Conservation (phyloP, 1,284 basidiomycete genomes). For the Cutaneotrichosporon sp. region DNA sequence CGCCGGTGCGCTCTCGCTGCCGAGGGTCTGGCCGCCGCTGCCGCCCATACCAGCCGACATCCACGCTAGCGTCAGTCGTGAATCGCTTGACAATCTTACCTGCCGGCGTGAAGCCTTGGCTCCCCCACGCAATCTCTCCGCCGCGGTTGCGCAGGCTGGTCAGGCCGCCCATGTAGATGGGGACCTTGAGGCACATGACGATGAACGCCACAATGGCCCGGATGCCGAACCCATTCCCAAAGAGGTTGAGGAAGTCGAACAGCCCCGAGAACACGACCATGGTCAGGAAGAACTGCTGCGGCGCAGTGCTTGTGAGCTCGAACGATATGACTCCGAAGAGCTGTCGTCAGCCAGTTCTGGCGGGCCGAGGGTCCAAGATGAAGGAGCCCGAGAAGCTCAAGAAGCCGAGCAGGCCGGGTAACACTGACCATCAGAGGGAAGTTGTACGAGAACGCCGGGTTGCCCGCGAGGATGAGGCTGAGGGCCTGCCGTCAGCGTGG, state of each 20-base stretch:
- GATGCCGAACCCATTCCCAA: constrained; percentile 10
- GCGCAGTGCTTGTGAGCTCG: constrained; percentile 35
- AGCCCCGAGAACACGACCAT: constrained; percentile 35
- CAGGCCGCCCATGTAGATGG: constrained; percentile 40
- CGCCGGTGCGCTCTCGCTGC: constrained; percentile 3
- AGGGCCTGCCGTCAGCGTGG: constrained; percentile 24
- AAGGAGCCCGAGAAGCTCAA: too few relatives aligned
- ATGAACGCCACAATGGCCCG: neutral
- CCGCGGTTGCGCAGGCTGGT: constrained; percentile 38
- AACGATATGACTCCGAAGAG: constrained; percentile 44
- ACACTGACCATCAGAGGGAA: constrained; percentile 46
- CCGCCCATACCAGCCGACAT: constrained; percentile 6
- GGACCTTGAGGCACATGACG: constrained; percentile 32
- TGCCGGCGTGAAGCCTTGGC: constrained; percentile 13
- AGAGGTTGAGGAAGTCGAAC: constrained; percentile 37
- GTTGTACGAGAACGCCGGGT: constrained; percentile 35
- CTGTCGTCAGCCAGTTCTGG: constrained; percentile 33
- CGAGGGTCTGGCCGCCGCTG: neutral
- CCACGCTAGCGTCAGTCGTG: constrained; percentile 13
- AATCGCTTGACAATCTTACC: constrained; percentile 3
- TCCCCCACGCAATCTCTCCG: constrained; percentile 31
- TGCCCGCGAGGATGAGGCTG: constrained; percentile 30
- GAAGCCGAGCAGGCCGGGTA: too few relatives aligned
- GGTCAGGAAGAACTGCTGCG: constrained; percentile 41
- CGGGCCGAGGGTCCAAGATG: too few relatives aligned